Percentiles rank a stretch among this genome's conserved stretches.
Evolutionary conservation across 371 early-diverging fungal species (phyloP).

Genomic region (Mortierella sp.): DNA sequence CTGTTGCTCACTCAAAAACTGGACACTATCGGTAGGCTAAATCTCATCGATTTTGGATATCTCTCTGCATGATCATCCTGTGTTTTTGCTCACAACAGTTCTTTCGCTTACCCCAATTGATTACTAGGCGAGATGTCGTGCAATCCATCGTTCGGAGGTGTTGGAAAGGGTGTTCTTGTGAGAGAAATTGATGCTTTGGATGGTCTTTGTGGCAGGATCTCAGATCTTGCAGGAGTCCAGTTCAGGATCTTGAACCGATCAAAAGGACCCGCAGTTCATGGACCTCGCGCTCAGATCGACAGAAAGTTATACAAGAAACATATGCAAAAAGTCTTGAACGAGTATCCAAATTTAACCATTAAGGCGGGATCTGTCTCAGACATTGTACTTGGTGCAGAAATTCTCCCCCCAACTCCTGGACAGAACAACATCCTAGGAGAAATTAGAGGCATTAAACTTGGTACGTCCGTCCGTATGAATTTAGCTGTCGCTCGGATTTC

Average conservation of each 20-base stretch:
- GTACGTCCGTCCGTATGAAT: conserved; percentile 18
- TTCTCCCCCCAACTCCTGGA: conserved; percentile 42
- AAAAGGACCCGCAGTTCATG: conserved; percentile 91
- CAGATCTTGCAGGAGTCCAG: conserved; percentile 88
- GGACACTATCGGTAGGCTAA: conserved; percentile 75
- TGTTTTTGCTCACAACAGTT: neutral
- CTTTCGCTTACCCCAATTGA: neutral
- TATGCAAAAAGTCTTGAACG: conserved; percentile 73
- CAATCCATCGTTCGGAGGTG: conserved; percentile 91
- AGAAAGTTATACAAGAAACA: conserved; percentile 82
- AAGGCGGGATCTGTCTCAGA: conserved; percentile 81
- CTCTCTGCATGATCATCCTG: neutral
- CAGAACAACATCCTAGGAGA: conserved; percentile 50
- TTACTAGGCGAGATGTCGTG: conserved; percentile 87
- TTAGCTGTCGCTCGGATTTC: neutral
- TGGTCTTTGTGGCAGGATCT: conserved; percentile 84
- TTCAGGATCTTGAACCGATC: conserved; percentile 89
- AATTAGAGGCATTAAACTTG: conserved; percentile 58
- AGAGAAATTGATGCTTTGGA: conserved; percentile 89
- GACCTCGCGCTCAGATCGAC: conserved; percentile 90
- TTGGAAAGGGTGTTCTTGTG: conserved; percentile 88
- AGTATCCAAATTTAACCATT: conserved; percentile 80
- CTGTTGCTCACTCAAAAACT: conserved; percentile 82
- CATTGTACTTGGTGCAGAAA: conserved; percentile 67
- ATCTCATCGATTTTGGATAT: neutral